Evolutionary conservation across 2,329 filamentous ascomycete genomes (phyloP), one percentile per base, ranked within the genome.

Genomic region (Aspergillus sojae): DNA sequence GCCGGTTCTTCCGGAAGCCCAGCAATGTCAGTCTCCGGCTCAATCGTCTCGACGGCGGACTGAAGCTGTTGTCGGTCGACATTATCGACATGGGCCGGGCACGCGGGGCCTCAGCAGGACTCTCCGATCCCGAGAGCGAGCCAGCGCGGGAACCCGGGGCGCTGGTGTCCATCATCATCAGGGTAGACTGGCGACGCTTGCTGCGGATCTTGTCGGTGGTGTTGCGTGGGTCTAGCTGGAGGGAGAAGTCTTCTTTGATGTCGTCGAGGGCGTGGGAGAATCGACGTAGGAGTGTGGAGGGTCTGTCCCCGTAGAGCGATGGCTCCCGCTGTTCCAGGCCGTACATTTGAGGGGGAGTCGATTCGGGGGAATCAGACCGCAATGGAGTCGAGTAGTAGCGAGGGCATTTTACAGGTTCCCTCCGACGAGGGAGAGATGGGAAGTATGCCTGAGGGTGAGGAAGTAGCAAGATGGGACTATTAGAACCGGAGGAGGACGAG

Each of bases 181-280:
- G 58, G 9, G 71, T 74, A 11, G 75, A 76, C 43, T 66, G 66
- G 23, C 72, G 72, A 28, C 72, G 73, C 46, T 67, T 69, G 62
- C 58, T 56, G 11, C 63, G 63, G 58, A 76, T 69, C 50, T 69
- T 71, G 34, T 72, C 70, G 34, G 73, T 65, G 21, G 67, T 67
- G 59, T 59, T 61, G 32, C 62, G 64, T 10, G 69, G 63, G 54
- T 71, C 69, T 9, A 74, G 58, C 36, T 73, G 67, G 14, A 72
- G 64, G 11, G 72, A 66, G 23, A 75, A 66, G 59, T 77, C 74
- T 61, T 77, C 75, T 32, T 73, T 74, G 63, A 77, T 77, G 57
- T 77, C 75, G 61, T 72, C 75, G 50, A 78, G 72, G 50, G 72
- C 75, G 61, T 77, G 69, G n/a, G 75, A 78, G 57, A 78, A 68